Evolutionary conservation across 768 basidiomycete genomes (phyloP), one percentile per base, ranked within the genome.

Genomic region (Pluteus cervinus): DNA sequence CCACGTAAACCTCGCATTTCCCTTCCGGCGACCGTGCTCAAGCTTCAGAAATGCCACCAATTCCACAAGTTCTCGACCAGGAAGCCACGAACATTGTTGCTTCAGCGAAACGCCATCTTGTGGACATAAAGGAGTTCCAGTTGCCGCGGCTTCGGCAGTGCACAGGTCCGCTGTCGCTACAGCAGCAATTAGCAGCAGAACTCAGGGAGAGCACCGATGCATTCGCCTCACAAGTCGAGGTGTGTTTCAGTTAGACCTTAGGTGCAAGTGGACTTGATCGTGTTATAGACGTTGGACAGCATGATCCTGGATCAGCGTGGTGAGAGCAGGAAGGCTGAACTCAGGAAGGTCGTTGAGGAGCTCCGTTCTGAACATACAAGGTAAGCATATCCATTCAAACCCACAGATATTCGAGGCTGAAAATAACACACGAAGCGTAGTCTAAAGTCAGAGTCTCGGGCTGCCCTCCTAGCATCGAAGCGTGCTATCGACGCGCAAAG

Each of bases 41-140:
- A n/a, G n/a, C n/a, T n/a, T n/a, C n/a, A n/a, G n/a, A n/a, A n/a
- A 86, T 88, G 84, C 64, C 84, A 16, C 82, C 84, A 29, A 54
- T 84, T 14, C 79, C 78, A 3, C 54, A 52, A 22, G 66, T 62
- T 5, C 62, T 84, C 31, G 69, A 78, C 38, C 62, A 71, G 8
- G 75, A 78, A 37, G 67, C 73, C 2, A 50, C 53, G 2, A 51
- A 66, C 9, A 58, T 79, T 4, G 69, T 89, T 7, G 67, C 63
- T 4, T 65, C 65, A 3, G 56, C 78, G 4, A 64, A 71, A 30
- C 66, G 86, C 16, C 68, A 75, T 7, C 66, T 77, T 42, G 69
- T 58, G 3, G 87, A 91, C 58, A 55, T 94, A 5, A 49, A 65
- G 3, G 65, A 78, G 8, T 79, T 78, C 48, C 86, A 90, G 56